These are phyloP conservation scores for Scorias spongiosa DNA, from an alignment of 2,329 filamentous ascomycete species.

Conservation along the genomic window DNA sequence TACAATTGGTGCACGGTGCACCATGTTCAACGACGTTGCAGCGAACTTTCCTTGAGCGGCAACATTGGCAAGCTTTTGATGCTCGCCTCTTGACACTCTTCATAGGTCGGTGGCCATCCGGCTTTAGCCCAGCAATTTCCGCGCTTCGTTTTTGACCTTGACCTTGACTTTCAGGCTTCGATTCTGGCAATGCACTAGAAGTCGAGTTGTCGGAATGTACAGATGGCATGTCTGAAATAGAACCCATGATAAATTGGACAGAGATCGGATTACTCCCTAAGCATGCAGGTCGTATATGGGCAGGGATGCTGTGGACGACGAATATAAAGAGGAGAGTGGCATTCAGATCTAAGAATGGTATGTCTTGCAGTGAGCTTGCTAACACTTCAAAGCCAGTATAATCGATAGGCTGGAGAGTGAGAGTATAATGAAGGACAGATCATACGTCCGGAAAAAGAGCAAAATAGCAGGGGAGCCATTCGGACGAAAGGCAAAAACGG, in stretches of 20 bases:
- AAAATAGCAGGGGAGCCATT: not conserved
- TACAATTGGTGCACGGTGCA: constrained; percentile 75
- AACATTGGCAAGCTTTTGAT: constrained; percentile 82
- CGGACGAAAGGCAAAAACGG: too few relatives aligned
- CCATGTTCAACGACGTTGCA: constrained; percentile 85
- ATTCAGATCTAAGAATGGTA: too few relatives aligned
- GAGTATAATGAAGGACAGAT: too few relatives aligned
- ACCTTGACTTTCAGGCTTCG: constrained; percentile 1
- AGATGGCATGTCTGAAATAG: too few relatives aligned
- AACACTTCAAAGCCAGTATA: too few relatives aligned
- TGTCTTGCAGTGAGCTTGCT: too few relatives aligned
- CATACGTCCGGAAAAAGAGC: not conserved
- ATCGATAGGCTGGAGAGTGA: too few relatives aligned
- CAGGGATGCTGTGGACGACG: too few relatives aligned
- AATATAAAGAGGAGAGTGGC: too few relatives aligned
- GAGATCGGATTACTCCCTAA: too few relatives aligned
- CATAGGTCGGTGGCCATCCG: constrained; percentile 29
- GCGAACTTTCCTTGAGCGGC: constrained; percentile 75
- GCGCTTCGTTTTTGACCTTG: constrained; percentile 39
- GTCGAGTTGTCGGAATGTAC: not conserved
- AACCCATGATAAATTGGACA: too few relatives aligned
- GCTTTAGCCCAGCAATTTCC: constrained; percentile 39
- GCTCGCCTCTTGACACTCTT: constrained; percentile 65
- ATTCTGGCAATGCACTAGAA: not conserved
- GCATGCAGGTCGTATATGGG: too few relatives aligned